These are phyloP conservation scores for Cladophialophora yegresii DNA, from an alignment of 2,329 filamentous ascomycete genomes.

Conservation along the genomic window DNA sequence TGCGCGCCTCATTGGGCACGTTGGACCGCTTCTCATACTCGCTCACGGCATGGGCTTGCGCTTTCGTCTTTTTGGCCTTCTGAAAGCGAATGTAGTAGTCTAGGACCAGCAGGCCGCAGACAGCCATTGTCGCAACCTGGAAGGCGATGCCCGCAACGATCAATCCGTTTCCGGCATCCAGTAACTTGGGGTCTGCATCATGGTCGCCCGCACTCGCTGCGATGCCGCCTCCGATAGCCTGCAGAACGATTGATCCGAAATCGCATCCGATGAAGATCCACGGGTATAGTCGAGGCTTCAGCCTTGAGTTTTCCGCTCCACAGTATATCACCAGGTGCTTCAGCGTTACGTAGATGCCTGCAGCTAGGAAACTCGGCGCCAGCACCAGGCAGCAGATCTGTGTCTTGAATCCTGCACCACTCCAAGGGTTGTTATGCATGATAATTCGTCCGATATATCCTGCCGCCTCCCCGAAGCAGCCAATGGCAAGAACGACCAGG, in stretches of 20 bases:
- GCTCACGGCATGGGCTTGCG: conserved; percentile 37
- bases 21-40: conserved; percentile 35
- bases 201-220: conserved; percentile 50
- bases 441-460: conserved; percentile 60
- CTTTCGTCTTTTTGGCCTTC: conserved; percentile 36
- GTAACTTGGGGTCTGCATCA: conserved; percentile 39
- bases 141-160: conserved; percentile 62
- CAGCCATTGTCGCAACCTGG: conserved; percentile 56
- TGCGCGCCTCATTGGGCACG: conserved; percentile 28
- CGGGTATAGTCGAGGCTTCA: conserved; percentile 56
- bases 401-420: conserved; percentile 51
- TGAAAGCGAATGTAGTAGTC: conserved; percentile 49
- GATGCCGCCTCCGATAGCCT: conserved; percentile 60
- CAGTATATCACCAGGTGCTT: conserved; percentile 60
- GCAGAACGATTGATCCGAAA: conserved; percentile 58
- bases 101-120: conserved; percentile 42
- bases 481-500: conserved; percentile 52
- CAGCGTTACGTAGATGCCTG: conserved; percentile 59
- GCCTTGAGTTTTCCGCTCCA: conserved; percentile 53
- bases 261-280: conserved; percentile 63
- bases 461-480: conserved; percentile 53
- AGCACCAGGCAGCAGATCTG: conserved; percentile 61
- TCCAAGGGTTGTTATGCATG: conserved; percentile 58
- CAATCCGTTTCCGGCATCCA: conserved; percentile 55
- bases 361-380: conserved; percentile 58